Percentiles rank a stretch among this genome's conserved stretches.
These are phyloP conservation scores for Zymoseptoria tritici DNA, from an alignment of 2,329 filamentous ascomycete genomes.

Conservation along the genomic window DNA sequence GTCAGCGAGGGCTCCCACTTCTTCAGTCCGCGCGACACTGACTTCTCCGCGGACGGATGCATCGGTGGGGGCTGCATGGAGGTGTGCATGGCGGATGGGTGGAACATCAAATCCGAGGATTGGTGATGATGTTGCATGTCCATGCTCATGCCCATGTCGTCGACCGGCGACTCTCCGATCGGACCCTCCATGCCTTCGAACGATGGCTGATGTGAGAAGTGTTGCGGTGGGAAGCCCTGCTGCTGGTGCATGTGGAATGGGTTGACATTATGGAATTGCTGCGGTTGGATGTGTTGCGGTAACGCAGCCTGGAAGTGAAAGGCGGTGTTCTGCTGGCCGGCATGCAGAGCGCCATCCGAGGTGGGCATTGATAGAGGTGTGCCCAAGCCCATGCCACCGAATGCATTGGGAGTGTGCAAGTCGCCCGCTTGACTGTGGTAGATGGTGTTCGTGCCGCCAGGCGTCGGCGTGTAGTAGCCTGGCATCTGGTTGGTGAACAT, in stretches of 20 bases:
- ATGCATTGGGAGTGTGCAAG: conserved; percentile 71
- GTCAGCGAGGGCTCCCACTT: conserved; percentile 18
- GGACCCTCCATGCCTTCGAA: conserved; percentile 66
- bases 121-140: conserved; percentile 48
- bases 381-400: conserved; percentile 57
- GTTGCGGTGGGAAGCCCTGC: conserved; percentile 63
- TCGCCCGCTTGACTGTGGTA: conserved; percentile 81
- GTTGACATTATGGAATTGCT: conserved; percentile 56
- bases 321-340: conserved; percentile 50
- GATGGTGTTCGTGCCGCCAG: conserved; percentile 69
- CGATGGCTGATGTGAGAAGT: conserved; percentile 72
- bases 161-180: conserved; percentile 59
- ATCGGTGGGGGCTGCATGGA: conserved; percentile 39
- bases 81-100: conserved; percentile 40
- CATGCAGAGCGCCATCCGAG: conserved; percentile 57
- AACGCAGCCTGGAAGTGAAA: conserved; percentile 59
- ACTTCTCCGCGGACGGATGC: conserved; percentile 42
- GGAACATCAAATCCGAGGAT: conserved; percentile 53
- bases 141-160: conserved; percentile 47
- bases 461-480: conserved; percentile 82
- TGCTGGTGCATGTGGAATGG: conserved; percentile 56
- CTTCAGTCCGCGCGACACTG: conserved; percentile 18
- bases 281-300: conserved; percentile 51
- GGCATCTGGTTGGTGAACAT: conserved; percentile 71
- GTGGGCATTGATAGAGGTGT: conserved; percentile 79